These are phyloP conservation scores for Solanum pinnatisectum DNA, from an alignment of 257 asterid genomes.

Conservation along the genomic window DNA sequence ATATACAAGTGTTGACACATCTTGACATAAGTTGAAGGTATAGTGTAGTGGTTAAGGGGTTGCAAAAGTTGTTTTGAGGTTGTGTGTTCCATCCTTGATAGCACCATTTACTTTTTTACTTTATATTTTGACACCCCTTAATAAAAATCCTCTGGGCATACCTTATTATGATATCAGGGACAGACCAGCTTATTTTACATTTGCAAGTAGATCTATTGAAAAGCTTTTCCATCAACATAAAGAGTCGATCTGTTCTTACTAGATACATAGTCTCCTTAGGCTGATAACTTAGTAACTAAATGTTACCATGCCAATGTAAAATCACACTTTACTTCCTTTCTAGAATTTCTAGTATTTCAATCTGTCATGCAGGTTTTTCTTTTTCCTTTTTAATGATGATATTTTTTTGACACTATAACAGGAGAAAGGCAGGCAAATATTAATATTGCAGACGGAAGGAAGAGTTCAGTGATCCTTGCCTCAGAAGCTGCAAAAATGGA, in stretches of 20 bases:
- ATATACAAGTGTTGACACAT: background rate
- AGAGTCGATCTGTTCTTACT: background rate
- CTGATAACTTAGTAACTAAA: background rate
- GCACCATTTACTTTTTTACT: background rate
- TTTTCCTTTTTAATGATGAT: background rate
- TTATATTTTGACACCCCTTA: background rate
- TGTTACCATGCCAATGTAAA: background rate
- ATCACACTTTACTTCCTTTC: background rate
- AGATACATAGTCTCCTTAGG: background rate
- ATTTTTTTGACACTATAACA: conserved; percentile 12
- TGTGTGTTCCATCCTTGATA: background rate
- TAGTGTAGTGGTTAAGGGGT: background rate
- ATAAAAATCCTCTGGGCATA: background rate
- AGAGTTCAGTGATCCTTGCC: conserved; percentile 61
- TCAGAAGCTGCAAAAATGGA: conserved; percentile 86
- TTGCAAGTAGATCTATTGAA: background rate
- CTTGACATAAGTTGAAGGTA: background rate
- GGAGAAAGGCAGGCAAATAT: conserved; percentile 89
- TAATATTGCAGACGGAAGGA: conserved; percentile 74
- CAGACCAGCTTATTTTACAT: background rate
- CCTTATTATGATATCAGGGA: background rate
- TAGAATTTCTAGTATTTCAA: background rate
- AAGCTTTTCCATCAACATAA: background rate
- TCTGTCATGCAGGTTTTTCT: background rate
- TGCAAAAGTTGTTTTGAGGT: background rate